phyloP scores from a whole-genome alignment of 2,329 filamentous ascomycete species.

The Alternaria metachromatica region DNA sequence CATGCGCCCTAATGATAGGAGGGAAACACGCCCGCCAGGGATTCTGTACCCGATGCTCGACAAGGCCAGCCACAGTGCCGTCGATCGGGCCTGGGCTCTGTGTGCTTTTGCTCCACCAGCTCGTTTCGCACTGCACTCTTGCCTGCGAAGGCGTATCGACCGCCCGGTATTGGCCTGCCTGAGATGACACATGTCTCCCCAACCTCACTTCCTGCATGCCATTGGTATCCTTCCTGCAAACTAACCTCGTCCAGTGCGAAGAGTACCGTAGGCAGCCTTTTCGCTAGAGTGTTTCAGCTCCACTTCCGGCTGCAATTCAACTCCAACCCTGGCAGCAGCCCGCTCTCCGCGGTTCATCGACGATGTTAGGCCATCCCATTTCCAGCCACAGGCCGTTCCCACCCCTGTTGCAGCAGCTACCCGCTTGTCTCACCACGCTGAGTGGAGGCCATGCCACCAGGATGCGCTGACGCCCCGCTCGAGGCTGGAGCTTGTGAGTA shows the following conservation, averaged over 20 bases:
- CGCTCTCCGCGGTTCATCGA: slow-evolving; percentile 34
- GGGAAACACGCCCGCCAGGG: slow-evolving; percentile 18
- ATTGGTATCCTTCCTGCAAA: background rate
- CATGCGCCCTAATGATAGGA: slow-evolving; percentile 27
- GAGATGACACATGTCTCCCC: background rate
- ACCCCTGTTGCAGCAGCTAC: slow-evolving; percentile 26
- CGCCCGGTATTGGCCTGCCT: background rate
- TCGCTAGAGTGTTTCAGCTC: slow-evolving; percentile 17
- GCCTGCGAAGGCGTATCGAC: background rate
- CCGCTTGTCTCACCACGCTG: slow-evolving; percentile 37
- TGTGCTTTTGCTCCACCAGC: slow-evolving; percentile 15
- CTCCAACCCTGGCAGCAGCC: slow-evolving; percentile 29
- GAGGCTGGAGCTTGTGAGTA: slow-evolving; percentile 24
- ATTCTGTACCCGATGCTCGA: slow-evolving; percentile 28
- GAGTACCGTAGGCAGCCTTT: background rate
- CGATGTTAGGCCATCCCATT: slow-evolving; percentile 37
- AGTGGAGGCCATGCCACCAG: slow-evolving; percentile 30
- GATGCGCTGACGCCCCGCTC: slow-evolving; percentile 44
- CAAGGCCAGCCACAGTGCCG: slow-evolving; percentile 28
- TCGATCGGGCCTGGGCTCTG: slow-evolving; percentile 39
- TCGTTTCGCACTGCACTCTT: background rate
- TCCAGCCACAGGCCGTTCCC: slow-evolving; percentile 37
- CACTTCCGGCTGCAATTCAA: slow-evolving; percentile 21
- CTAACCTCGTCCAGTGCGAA: background rate
- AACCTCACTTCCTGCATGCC: background rate